Evolutionary conservation across 225 moss, liverwort and hornwort species (phyloP).

Genomic region (Rhytidiadelphus loreus): DNA sequence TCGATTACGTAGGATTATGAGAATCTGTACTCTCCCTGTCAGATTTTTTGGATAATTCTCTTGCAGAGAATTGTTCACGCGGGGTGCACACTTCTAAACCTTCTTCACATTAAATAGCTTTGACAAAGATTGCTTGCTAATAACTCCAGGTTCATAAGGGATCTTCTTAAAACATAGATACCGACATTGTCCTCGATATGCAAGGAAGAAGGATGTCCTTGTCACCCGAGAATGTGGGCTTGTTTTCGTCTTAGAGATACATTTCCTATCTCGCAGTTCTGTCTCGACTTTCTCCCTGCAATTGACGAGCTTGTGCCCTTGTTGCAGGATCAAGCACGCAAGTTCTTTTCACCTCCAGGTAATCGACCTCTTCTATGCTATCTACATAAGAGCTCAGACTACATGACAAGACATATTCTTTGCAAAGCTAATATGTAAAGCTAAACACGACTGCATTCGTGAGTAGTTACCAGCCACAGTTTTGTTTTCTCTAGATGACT

Average conservation of each 20-base stretch:
- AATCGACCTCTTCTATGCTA: neutral
- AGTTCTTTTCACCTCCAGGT: slow-evolving; percentile 40
- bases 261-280: neutral
- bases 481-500: neutral
- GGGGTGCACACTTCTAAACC: neutral
- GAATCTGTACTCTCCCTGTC: neutral
- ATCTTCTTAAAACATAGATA: neutral
- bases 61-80: neutral
- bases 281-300: neutral
- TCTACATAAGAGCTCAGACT: neutral
- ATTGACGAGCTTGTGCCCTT: neutral
- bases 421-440: neutral
- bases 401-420: neutral
- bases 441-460: neutral
- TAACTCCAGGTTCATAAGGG: neutral
- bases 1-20: neutral
- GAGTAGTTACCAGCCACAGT: neutral
- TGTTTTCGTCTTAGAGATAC: neutral
- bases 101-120: neutral
- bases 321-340: slow-evolving; percentile 43
- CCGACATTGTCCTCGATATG: neutral
- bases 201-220: neutral
- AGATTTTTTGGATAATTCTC: neutral
- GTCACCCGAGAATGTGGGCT: neutral
- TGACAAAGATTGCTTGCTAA: neutral